Evolutionary conservation across 202 grass and related monocot species (phyloP).

Genomic region (Zizania palustris): DNA sequence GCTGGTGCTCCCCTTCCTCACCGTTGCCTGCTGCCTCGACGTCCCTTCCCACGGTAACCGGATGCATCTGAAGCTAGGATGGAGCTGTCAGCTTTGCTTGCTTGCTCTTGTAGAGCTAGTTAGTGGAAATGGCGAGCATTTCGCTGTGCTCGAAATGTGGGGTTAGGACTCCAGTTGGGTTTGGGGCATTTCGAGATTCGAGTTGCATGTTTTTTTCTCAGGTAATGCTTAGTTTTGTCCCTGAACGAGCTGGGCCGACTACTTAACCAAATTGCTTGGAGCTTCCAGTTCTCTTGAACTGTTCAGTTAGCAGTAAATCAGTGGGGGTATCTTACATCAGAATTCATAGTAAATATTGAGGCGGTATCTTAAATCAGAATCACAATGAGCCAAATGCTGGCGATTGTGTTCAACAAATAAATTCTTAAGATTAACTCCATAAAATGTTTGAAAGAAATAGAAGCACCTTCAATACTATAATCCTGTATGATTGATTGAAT

Average conservation of each 20-base stretch:
- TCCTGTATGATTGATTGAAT: not conserved
- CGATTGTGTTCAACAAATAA: constrained; percentile 1
- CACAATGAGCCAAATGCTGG: not conserved
- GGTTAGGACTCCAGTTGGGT: not conserved
- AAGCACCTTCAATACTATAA: not conserved
- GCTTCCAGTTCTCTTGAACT: not conserved
- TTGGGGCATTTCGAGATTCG: not conserved
- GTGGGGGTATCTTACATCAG: not conserved
- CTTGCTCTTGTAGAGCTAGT: not conserved
- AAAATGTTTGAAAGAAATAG: not conserved
- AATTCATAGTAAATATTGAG: not conserved
- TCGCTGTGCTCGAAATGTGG: not conserved
- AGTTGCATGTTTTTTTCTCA: not conserved
- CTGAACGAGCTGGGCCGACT: not conserved
- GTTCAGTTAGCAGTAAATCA: not conserved
- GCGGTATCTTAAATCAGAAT: not conserved
- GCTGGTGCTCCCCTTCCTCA: constrained; percentile 47
- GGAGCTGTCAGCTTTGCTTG: not conserved
- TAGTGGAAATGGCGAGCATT: too few relatives aligned
- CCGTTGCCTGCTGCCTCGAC: constrained; percentile 38
- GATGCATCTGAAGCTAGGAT: not conserved
- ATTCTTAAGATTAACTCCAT: not conserved
- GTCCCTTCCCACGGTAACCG: constrained; percentile 52
- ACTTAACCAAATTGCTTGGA: not conserved
- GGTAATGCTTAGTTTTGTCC: not conserved